A percentile compares a stretch with the other conserved stretches of the same genome.
phyloP scores from a whole-genome alignment of 495 filamentous ascomycete species.

The Lasiosphaeria miniovina region DNA sequence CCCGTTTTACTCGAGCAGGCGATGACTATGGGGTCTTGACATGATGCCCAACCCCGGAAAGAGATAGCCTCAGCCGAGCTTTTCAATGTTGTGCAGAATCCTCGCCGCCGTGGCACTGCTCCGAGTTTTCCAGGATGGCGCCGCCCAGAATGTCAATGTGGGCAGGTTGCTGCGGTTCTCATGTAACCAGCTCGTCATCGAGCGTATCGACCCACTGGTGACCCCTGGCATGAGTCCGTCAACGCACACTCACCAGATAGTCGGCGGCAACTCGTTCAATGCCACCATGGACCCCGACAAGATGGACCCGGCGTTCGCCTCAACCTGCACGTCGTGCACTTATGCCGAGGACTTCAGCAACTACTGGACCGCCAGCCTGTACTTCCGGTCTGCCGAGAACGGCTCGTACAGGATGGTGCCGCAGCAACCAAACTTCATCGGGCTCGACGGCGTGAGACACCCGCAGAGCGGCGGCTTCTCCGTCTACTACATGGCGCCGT shows the following conservation, averaged over 20 bases:
- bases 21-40: no score
- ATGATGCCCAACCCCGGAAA: no score
- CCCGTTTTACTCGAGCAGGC: no score
- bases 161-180: not conserved
- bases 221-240: conserved; percentile 21
- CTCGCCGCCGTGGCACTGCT: no score
- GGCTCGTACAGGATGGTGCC: conserved; percentile 38
- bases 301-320: conserved; percentile 17
- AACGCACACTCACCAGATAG: conserved; percentile 28
- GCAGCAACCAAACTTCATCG: conserved; percentile 19
- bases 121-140: no score
- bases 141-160: no score
- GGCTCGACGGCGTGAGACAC: conserved; percentile 14
- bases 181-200: not conserved
- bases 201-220: conserved; percentile 18
- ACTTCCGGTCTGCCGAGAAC: conserved; percentile 36
- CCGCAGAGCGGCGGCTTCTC: conserved; percentile 36
- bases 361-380: conserved; percentile 45
- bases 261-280: conserved; percentile 33
- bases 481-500: conserved; percentile 42
- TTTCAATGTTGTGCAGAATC: no score
- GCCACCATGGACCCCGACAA: conserved; percentile 28
- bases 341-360: conserved; percentile 41
- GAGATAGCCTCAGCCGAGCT: no score
- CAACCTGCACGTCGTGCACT: conserved; percentile 36